Evolutionary conservation across 352 stramenopile species (phyloP).

Genomic region (Blastocystis sp.): DNA sequence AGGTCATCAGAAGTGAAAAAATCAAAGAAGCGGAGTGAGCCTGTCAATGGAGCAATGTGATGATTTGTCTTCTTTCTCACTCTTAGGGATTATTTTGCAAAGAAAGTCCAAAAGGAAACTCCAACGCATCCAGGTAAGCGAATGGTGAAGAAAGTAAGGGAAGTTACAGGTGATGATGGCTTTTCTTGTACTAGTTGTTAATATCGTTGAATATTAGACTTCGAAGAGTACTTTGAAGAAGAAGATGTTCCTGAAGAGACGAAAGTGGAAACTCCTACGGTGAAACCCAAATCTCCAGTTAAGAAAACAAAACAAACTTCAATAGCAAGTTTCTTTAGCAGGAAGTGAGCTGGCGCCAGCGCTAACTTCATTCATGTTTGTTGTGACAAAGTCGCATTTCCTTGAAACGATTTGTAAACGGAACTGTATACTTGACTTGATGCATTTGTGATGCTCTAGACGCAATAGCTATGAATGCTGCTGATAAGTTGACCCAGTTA

Average conservation of each 20-base stretch:
- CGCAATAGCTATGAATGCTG: not conserved
- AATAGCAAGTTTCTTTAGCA: conserved; percentile 62
- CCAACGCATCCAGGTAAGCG: not conserved
- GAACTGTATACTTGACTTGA: not conserved
- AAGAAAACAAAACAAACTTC: conserved; percentile 38
- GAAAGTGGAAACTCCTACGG: not conserved
- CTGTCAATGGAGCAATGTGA: not conserved
- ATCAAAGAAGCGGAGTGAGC: conserved; percentile 9
- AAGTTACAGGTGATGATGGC: not conserved
- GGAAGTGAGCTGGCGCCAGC: conserved; percentile 20
- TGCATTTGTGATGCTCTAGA: not conserved
- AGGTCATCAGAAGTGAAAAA: not conserved
- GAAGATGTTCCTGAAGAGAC: not conserved
- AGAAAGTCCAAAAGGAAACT: not conserved
- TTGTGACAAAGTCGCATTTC: not conserved
- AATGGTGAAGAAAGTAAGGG: not conserved
- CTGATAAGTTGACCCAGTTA: conserved; percentile 23
- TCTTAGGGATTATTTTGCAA: not conserved
- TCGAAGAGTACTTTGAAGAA: conserved; percentile 44
- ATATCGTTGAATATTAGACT: not conserved
- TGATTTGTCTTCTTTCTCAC: not conserved
- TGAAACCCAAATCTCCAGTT: not conserved
- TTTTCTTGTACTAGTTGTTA: not conserved
- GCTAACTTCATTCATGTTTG: not conserved
- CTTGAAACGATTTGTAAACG: not conserved